Evolutionary conservation across 2,329 filamentous ascomycete species (phyloP).

Genomic region (Phoma sp.): DNA sequence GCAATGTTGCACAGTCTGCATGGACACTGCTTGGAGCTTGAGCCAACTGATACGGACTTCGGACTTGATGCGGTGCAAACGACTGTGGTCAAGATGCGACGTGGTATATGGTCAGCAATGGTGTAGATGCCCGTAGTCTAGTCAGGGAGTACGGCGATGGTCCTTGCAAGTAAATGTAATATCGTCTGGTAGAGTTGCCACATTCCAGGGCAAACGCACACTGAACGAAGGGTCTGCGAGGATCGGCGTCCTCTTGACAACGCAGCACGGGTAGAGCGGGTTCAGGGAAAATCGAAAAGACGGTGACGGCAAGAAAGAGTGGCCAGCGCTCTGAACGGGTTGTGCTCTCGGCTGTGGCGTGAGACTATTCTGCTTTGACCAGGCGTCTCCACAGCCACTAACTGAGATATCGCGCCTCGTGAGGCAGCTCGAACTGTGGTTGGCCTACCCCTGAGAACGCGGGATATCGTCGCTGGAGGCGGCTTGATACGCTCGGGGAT

Average conservation of each 20-base stretch:
- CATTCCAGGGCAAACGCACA: conserved; percentile 5
- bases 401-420: conserved; percentile 10
- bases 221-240: conserved; percentile 11
- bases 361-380: conserved; percentile 12
- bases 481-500: conserved; percentile 15
- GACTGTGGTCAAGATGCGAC: neutral
- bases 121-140: conserved; percentile 3
- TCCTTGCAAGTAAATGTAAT: conserved; percentile 2
- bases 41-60: conserved; percentile 10
- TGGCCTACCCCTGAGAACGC: conserved; percentile 19
- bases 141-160: neutral
- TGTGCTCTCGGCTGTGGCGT: conserved; percentile 19
- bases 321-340: conserved; percentile 14
- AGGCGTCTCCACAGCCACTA: conserved; percentile 13
- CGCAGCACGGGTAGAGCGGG: conserved; percentile 17
- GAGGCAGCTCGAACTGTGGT: conserved; percentile 12
- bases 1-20: conserved; percentile 17
- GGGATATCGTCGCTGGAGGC: conserved; percentile 9
- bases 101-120: neutral
- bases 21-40: conserved; percentile 11
- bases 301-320: conserved; percentile 16
- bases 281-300: conserved; percentile 20
- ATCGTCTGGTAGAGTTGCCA: conserved; percentile 13
- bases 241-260: conserved; percentile 13
- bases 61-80: conserved; percentile 9